Base-by-base conservation (phyloP, 495 filamentous ascomycete genomes). In the Neohortaea acidophila region DNA sequence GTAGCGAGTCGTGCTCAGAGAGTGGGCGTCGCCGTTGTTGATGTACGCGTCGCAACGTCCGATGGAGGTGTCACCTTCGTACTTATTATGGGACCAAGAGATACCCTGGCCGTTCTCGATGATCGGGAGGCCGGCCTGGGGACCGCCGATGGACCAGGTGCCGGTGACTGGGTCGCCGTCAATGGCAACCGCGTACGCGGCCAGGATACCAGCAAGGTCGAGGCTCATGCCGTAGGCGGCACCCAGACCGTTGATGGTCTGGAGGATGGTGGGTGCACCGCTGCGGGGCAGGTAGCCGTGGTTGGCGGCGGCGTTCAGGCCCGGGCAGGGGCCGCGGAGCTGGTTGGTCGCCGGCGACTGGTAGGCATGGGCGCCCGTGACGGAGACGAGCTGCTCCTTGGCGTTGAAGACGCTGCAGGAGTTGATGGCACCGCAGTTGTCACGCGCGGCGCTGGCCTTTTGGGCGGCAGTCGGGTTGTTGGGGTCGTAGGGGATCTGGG, bases 61-160 rank as follows among this genome's bases (percentile, higher is more conserved):
- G 20, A 24, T 42, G 4, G 22, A 42, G 32, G 20, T 41, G 18
- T 77, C 70, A 10, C 58, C 51, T 52, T 75, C 70, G 45, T 65
- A 65, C 18, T 66, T 65, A 47, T 69, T 73, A 48, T 73, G 72
- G 3, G 61, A 68, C 31, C 63, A 62, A 31, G 56, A 59, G 4
- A 75, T 49, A 17, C 68, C 66, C 33, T 58, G 53, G 7, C 62
- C 58, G 47, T 6, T 21, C 27, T 55, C 57, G 14, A 52, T 41
- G n/a, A n/a, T n/a, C n/a, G n/a, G n/a, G n/a, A 56, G 48, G 27
- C 43, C 43, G 17, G 29, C 38, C 21, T 15, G 32, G 3, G 37
- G 40, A 3, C 34, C 51, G 15, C 57, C 55, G 27, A 58, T 59
- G 13, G 51, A 54, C 18, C 46, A 54, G 33, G 17, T 25, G n/a